These are phyloP conservation scores for Blastocystis sp. DNA, from an alignment of 352 stramenopile species.

Conservation along the genomic window DNA sequence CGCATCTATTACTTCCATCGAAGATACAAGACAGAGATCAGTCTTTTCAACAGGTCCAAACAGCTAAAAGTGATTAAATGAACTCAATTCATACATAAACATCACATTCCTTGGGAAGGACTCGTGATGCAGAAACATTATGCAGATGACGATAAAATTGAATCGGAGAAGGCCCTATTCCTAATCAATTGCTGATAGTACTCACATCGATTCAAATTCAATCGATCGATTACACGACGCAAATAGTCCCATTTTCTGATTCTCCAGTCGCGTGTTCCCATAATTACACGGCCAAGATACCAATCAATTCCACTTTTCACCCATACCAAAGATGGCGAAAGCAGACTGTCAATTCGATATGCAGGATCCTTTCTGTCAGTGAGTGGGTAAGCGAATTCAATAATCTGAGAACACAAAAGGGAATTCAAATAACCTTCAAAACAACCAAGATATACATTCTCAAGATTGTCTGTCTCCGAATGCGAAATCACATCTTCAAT, in stretches of 20 bases:
- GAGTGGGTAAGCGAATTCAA: background rate
- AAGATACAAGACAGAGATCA: too few relatives aligned
- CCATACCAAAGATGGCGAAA: background rate
- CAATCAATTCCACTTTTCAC: background rate
- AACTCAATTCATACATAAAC: background rate
- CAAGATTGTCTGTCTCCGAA: background rate
- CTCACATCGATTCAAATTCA: background rate
- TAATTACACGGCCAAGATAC: background rate
- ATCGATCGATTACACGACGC: background rate
- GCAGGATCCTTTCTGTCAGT: background rate
- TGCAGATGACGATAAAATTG: background rate
- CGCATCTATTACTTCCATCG: background rate
- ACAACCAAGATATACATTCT: background rate
- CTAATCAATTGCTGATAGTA: background rate
- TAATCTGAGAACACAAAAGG: background rate
- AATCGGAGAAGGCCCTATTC: background rate
- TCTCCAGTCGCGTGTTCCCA: background rate
- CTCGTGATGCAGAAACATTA: background rate
- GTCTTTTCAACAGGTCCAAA: constrained; percentile 6
- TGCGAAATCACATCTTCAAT: background rate
- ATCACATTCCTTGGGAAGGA: background rate
- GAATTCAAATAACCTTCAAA: background rate
- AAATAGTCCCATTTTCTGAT: constrained; percentile 46
- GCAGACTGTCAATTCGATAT: background rate
- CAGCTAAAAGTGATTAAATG: background rate